These are phyloP conservation scores for Anisodus tanguticus DNA, from an alignment of 257 asterid genomes.

Conservation along the genomic window DNA sequence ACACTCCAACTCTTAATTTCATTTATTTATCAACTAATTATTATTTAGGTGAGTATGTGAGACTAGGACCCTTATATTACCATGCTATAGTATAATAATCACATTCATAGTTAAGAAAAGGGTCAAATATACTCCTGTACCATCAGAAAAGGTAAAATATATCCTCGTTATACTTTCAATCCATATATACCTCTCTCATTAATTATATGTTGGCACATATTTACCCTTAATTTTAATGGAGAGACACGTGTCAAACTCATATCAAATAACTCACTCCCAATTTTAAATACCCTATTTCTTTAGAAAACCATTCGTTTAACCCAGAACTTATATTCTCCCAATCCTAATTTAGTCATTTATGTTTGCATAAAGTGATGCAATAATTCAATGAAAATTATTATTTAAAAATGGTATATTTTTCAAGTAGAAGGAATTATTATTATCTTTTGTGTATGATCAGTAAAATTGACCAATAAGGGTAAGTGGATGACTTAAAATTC, in stretches of 20 bases:
- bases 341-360: not conserved
- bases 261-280: no score
- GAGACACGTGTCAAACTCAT: no score
- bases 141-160: not conserved
- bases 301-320: no score
- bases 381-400: not conserved
- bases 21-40: not conserved
- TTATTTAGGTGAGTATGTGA: not conserved
- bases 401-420: not conserved
- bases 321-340: not conserved
- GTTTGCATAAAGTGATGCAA: not conserved
- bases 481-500: constrained; percentile 16
- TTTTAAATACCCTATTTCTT: no score
- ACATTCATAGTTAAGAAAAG: not conserved
- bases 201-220: not conserved
- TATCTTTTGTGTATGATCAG: not conserved
- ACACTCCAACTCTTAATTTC: constrained; percentile 15
- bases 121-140: no score
- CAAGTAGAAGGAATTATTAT: not conserved
- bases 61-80: not conserved
- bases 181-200: not conserved
- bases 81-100: no score
- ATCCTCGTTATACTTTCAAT: no score
- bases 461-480: not conserved
- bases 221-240: no score